Percentiles rank a stretch among this genome's conserved stretches.
Conservation (phyloP, 139 green algal genomes). For the Chlamydomonas asymmetrica region DNA sequence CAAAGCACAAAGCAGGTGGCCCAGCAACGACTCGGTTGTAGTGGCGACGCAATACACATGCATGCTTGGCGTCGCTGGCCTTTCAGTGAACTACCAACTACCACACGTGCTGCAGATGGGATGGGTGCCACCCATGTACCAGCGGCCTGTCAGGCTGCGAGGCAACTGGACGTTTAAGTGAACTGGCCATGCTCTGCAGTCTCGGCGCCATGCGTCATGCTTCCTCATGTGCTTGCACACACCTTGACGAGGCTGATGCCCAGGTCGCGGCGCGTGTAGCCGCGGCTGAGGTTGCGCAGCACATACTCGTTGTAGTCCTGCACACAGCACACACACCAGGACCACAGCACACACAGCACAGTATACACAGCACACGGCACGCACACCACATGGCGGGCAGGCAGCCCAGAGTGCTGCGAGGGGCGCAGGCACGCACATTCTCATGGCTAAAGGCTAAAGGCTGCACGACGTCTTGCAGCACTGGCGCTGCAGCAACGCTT, state of each 20-base stretch:
- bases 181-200: background rate
- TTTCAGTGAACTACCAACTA: background rate
- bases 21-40: background rate
- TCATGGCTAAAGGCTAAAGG: background rate
- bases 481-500: too few relatives aligned
- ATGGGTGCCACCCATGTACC: background rate
- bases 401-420: conserved; percentile 7
- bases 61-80: background rate
- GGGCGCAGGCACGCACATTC: background rate
- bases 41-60: background rate
- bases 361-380: too few relatives aligned
- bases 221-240: background rate
- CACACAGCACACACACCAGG: too few relatives aligned
- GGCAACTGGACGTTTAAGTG: too few relatives aligned
- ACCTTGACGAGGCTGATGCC: conserved; percentile 50
- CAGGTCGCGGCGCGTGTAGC: conserved; percentile 64
- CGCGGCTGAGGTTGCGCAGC: conserved; percentile 84
- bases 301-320: conserved; percentile 95
- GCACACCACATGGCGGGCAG: too few relatives aligned
- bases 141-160: conserved; percentile 2
- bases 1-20: background rate
- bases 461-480: conserved; percentile 3
- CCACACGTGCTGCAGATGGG: background rate
- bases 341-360: too few relatives aligned
- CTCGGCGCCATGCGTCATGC: background rate